Evolutionary conservation across 305 asterid species (phyloP).

Genomic region (Nicotiana rustica): DNA sequence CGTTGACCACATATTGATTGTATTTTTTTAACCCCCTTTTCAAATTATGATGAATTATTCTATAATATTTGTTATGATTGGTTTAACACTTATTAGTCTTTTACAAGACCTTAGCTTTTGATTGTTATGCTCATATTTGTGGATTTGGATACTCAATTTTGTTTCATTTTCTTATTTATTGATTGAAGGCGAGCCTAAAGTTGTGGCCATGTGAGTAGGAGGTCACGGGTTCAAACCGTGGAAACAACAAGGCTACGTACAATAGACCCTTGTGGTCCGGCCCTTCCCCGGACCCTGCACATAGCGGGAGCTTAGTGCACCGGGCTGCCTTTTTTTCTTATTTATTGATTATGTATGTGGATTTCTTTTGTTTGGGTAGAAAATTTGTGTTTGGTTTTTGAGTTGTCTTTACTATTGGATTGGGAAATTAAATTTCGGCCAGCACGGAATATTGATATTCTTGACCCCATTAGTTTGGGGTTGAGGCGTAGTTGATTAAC

Average conservation of each 20-base stretch:
- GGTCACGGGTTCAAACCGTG: no score
- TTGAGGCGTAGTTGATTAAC: neutral
- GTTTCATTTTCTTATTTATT: neutral
- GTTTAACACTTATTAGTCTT: neutral
- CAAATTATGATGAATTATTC: neutral
- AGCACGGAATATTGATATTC: conserved; percentile 1
- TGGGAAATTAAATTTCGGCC: neutral
- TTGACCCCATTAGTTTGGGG: neutral
- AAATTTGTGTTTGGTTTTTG: neutral
- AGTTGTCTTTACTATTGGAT: neutral
- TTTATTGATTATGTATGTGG: neutral
- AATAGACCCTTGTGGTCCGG: no score
- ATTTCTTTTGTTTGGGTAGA: neutral
- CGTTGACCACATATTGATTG: neutral
- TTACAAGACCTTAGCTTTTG: neutral
- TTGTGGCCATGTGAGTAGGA: no score
- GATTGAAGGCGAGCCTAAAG: no score
- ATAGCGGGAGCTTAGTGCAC: no score
- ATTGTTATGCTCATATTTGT: neutral
- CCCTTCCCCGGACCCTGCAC: no score
- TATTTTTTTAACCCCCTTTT: neutral
- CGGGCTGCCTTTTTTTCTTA: neutral
- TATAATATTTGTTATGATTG: neutral
- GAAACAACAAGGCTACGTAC: no score
- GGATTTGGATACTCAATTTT: neutral